phyloP scores from a whole-genome alignment of 2,329 filamentous ascomycete species.

The Calonectria henricotiae region DNA sequence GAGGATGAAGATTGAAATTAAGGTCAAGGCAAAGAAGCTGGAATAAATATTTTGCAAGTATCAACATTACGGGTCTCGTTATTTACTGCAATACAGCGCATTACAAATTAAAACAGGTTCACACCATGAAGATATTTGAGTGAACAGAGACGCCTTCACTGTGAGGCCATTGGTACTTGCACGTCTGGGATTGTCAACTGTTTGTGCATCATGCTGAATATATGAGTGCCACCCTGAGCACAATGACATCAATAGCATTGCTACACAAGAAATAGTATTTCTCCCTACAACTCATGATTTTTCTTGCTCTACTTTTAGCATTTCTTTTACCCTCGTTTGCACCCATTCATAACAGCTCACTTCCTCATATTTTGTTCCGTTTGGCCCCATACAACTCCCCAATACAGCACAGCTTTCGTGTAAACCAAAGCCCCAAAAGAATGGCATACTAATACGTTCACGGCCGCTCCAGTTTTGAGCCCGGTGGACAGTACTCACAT shows the following conservation, averaged over 20 bases:
- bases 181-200: too few relatives aligned
- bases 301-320: conserved; percentile 1
- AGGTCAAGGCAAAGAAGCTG: background rate
- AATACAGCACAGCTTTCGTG: conserved; percentile 14
- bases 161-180: too few relatives aligned
- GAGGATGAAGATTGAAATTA: conserved; percentile 18
- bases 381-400: background rate
- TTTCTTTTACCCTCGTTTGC: conserved; percentile 13
- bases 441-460: conserved; percentile 13
- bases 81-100: too few relatives aligned
- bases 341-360: conserved; percentile 20
- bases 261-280: background rate
- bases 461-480: conserved; percentile 11
- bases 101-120: too few relatives aligned
- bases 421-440: conserved; percentile 11
- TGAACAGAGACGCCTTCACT: too few relatives aligned
- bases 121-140: too few relatives aligned
- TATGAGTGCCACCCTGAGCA: background rate
- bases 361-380: conserved; percentile 1
- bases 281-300: background rate
- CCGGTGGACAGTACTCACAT: conserved; percentile 8
- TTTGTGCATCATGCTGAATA: too few relatives aligned
- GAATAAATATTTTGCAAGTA: background rate
- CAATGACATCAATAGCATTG: background rate
- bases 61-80: too few relatives aligned